Percentiles rank a stretch among this genome's conserved stretches.
phyloP scores from a whole-genome alignment of 2,329 filamentous ascomycete species.

The Hypoxylon sp. region DNA sequence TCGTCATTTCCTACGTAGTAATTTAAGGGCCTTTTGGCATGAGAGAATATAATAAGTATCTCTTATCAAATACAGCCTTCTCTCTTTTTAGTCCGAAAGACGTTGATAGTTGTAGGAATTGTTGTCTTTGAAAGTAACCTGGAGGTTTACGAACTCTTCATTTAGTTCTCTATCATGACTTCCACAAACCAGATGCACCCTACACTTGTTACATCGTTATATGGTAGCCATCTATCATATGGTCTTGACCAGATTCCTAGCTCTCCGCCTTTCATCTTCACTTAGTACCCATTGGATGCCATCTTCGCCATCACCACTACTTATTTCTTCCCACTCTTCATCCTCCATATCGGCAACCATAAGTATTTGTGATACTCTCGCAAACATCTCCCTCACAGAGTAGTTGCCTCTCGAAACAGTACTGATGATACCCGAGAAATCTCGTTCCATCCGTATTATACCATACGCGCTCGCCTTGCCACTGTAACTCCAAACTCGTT shows the following conservation, averaged over 20 bases:
- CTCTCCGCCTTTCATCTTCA: conserved; percentile 74
- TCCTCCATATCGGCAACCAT: conserved; percentile 85
- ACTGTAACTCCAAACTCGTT: conserved; percentile 84
- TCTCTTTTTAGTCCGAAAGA: not conserved
- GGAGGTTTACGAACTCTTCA: conserved; percentile 7
- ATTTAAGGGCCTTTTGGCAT: not conserved
- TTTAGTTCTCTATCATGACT: conserved; percentile 16
- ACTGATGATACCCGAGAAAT: conserved; percentile 77
- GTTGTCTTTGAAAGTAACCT: not conserved
- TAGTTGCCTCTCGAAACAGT: conserved; percentile 74
- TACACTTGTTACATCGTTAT: conserved; percentile 20
- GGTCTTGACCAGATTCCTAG: conserved; percentile 69
- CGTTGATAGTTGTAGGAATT: not conserved
- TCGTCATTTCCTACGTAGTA: not conserved
- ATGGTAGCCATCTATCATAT: conserved; percentile 42
- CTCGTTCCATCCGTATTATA: conserved; percentile 78
- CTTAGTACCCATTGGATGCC: conserved; percentile 74
- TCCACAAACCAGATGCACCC: conserved; percentile 27
- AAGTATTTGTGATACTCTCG: conserved; percentile 76
- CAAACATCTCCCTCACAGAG: conserved; percentile 76
- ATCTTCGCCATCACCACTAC: conserved; percentile 63
- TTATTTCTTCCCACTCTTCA: conserved; percentile 81
- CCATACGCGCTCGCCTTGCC: conserved; percentile 84
- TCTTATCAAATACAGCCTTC: not conserved
- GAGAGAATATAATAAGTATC: not conserved